phyloP scores from a whole-genome alignment of 495 filamentous ascomycete species.

The Tuber indicum region DNA sequence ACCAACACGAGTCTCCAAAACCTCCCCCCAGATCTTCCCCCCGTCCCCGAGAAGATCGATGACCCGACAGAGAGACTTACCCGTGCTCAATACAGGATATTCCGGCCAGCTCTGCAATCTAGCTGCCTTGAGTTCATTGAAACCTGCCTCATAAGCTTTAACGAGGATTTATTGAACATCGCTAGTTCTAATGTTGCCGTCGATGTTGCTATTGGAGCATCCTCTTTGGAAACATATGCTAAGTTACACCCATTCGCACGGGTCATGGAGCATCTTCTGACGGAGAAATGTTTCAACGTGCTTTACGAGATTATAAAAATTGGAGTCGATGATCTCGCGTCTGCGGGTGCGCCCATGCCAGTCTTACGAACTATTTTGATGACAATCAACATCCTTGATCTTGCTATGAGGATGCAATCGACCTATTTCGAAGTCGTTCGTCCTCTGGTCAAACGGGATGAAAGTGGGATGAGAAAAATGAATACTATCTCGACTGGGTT shows the following conservation, averaged over 20 bases:
- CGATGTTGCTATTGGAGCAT: conserved; percentile 63
- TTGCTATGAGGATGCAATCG: conserved; percentile 75
- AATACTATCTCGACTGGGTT: conserved; percentile 45
- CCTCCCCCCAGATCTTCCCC: conserved; percentile 34
- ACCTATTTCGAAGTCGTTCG: conserved; percentile 85
- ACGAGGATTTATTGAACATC: conserved; percentile 82
- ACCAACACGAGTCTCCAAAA: conserved; percentile 36
- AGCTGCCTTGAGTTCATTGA: conserved; percentile 73
- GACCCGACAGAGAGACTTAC: conserved; percentile 35
- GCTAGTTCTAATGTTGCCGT: conserved; percentile 65
- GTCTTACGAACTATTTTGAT: conserved; percentile 65
- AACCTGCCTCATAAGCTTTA: conserved; percentile 71
- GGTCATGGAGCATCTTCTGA: conserved; percentile 96
- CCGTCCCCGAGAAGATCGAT: conserved; percentile 30
- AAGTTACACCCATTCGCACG: conserved; percentile 83
- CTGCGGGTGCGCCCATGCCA: conserved; percentile 54
- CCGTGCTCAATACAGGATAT: conserved; percentile 37
- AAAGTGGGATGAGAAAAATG: conserved; percentile 42
- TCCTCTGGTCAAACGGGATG: conserved; percentile 59
- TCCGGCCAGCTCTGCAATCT: conserved; percentile 52
- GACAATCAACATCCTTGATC: conserved; percentile 71
- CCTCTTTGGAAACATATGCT: conserved; percentile 67
- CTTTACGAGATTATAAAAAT: conserved; percentile 71
- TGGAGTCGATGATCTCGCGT: conserved; percentile 55
- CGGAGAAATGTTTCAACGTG: conserved; percentile 73